These are phyloP conservation scores for Rhamnella rubrinervis DNA, from an alignment of 331 rosid genomes.

Conservation along the genomic window DNA sequence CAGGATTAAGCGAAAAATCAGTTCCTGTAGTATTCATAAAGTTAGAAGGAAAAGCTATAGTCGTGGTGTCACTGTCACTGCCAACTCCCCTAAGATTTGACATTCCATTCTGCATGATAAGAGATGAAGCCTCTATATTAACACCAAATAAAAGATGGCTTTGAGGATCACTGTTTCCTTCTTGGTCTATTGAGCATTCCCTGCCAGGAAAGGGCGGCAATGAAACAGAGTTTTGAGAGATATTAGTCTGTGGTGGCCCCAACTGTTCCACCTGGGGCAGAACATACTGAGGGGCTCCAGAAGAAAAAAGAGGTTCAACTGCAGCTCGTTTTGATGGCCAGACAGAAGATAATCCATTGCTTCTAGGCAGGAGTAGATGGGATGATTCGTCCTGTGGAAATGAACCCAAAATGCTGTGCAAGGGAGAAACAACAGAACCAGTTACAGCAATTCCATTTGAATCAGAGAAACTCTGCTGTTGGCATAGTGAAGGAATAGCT, in stretches of 20 bases:
- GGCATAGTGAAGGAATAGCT: constrained; percentile 62
- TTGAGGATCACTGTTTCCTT: constrained; percentile 75
- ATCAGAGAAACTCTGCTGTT: constrained; percentile 75
- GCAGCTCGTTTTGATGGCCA: constrained; percentile 90
- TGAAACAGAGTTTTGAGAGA: constrained; percentile 57
- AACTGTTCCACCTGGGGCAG: constrained; percentile 74
- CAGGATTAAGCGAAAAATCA: constrained; percentile 60
- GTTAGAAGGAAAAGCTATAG: constrained; percentile 65
- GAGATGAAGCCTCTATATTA: constrained; percentile 80
- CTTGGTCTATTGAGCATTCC: constrained; percentile 81
- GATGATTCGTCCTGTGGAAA: constrained; percentile 75
- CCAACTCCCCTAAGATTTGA: constrained; percentile 66
- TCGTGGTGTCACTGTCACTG: constrained; percentile 46
- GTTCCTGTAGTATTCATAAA: constrained; percentile 55
- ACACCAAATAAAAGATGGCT: constrained; percentile 85
- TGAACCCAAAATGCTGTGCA: constrained; percentile 74
- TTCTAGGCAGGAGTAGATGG: constrained; percentile 58
- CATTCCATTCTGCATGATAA: constrained; percentile 75
- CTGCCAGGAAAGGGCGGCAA: constrained; percentile 97
- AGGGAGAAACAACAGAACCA: constrained; percentile 62
- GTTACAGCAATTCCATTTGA: constrained; percentile 62
- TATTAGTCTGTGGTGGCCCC: constrained; percentile 50
- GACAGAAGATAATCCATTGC: constrained; percentile 48
- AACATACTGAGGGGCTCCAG: constrained; percentile 64
- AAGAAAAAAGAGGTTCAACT: constrained; percentile 69